Conservation (phyloP, 495 filamentous ascomycete species). For the Xylaria venustula region DNA sequence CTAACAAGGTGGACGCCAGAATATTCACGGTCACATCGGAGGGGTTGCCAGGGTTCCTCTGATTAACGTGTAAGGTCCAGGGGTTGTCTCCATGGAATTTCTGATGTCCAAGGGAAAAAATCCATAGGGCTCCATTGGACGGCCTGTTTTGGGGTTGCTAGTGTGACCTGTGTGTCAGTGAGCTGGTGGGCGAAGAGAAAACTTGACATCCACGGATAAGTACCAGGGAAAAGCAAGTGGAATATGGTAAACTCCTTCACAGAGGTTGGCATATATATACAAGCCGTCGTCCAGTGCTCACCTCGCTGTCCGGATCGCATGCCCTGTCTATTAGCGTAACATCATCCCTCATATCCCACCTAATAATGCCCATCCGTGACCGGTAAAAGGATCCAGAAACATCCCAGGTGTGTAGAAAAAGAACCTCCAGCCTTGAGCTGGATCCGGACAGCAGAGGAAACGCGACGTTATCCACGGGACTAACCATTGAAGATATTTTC, state of each 20-base stretch:
- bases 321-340: conserved; percentile 35
- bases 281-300: conserved; percentile 45
- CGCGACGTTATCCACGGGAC: conserved; percentile 28
- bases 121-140: not conserved
- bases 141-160: conserved; percentile 9
- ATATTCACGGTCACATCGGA: too few relatives aligned
- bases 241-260: conserved; percentile 34
- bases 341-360: conserved; percentile 28
- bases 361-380: conserved; percentile 21
- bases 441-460: conserved; percentile 36
- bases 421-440: conserved; percentile 26
- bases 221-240: conserved; percentile 19
- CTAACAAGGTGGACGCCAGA: not conserved
- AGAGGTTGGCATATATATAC: conserved; percentile 45
- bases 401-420: conserved; percentile 25
- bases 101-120: not conserved
- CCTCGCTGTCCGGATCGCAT: conserved; percentile 48
- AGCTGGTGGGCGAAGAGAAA: not conserved
- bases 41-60: too few relatives aligned
- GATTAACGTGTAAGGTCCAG: too few relatives aligned
- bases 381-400: conserved; percentile 25
- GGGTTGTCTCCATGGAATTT: not conserved
- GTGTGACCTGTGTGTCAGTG: conserved; percentile 9
- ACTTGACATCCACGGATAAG: conserved; percentile 21
- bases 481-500: conserved; percentile 25